Evolutionary conservation across 768 basidiomycete genomes (phyloP).

Genomic region (Lyophyllum semitale): DNA sequence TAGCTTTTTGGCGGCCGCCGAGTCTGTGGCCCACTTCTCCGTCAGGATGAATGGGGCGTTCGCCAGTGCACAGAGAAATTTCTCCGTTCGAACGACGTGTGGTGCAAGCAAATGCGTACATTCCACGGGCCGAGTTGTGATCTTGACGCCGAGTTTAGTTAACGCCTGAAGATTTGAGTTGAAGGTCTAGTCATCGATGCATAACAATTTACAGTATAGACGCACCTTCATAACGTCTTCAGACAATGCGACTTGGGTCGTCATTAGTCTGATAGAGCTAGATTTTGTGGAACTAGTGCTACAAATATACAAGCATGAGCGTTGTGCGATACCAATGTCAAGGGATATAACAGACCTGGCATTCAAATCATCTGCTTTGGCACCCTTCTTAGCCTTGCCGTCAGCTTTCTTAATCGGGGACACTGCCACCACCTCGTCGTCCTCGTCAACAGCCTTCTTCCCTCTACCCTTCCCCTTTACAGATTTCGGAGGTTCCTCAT

Average conservation of each 20-base stretch:
- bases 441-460: slow-evolving; percentile 19
- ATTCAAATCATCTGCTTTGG: slow-evolving; percentile 15
- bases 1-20: slow-evolving; percentile 54
- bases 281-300: slow-evolving; percentile 14
- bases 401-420: neutral
- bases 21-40: slow-evolving; percentile 68
- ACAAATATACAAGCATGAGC: neutral
- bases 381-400: slow-evolving; percentile 20
- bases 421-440: slow-evolving; percentile 9
- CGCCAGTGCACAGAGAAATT: slow-evolving; percentile 80
- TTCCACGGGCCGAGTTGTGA: slow-evolving; percentile 59
- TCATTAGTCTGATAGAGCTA: slow-evolving; percentile 52
- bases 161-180: slow-evolving; percentile 47
- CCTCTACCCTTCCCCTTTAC: slow-evolving; percentile 19
- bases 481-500: slow-evolving; percentile 8
- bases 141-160: slow-evolving; percentile 63
- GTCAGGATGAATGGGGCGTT: slow-evolving; percentile 62
- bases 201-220: neutral
- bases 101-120: slow-evolving; percentile 81
- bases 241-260: slow-evolving; percentile 62
- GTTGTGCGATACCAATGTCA: too few relatives aligned
- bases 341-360: slow-evolving; percentile 1
- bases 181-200: neutral
- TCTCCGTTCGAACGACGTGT: slow-evolving; percentile 79
- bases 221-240: slow-evolving; percentile 65